A percentile compares a stretch with the other conserved stretches of the same genome.
phyloP scores from a whole-genome alignment of 257 asterid genomes.

The Penstemon eatonii region DNA sequence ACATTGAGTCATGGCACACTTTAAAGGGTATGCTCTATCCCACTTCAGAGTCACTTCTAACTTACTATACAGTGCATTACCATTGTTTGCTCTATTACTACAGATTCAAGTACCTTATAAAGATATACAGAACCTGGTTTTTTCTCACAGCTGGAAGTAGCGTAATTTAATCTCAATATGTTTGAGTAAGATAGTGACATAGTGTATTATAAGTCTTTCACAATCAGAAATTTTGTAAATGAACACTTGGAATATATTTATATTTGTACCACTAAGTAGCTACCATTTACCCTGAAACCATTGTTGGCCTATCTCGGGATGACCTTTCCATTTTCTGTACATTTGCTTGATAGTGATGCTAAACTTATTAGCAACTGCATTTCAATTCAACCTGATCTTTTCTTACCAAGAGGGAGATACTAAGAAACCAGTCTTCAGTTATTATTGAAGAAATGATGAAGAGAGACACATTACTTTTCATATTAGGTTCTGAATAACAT shows the following conservation, averaged over 20 bases:
- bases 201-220: not conserved
- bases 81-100: not conserved
- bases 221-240: not conserved
- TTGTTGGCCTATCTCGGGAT: constrained; percentile 1
- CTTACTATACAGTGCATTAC: not conserved
- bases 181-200: too few species aligned
- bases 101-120: not conserved
- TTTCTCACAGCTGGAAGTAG: not conserved
- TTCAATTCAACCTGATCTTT: not conserved
- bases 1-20: not conserved
- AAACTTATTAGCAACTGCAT: not conserved
- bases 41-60: not conserved
- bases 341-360: not conserved
- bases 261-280: not conserved
- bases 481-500: constrained; percentile 5
- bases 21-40: not conserved
- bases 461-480: constrained; percentile 1
- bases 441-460: constrained; percentile 2
- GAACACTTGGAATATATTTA: not conserved
- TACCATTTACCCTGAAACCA: constrained; percentile 17
- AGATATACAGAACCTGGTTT: not conserved
- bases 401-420: not conserved
- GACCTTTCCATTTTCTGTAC: not conserved
- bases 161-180: not conserved
- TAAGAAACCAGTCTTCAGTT: not conserved